phyloP scores from a whole-genome alignment of 345 rosid genomes.

The Euphorbia pulcherrima region DNA sequence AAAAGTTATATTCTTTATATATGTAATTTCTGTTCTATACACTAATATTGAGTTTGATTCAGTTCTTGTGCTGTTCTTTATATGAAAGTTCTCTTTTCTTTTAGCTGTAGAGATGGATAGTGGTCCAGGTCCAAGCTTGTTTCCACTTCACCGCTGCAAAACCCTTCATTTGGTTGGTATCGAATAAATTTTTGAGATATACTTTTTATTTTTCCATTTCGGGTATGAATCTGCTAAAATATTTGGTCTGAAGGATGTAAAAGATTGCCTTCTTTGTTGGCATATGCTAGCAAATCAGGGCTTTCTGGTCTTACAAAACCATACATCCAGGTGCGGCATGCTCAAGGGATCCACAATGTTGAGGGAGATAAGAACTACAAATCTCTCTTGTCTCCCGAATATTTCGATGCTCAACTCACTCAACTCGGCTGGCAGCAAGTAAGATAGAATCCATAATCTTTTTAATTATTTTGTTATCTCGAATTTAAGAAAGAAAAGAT shows the following conservation, averaged over 20 bases:
- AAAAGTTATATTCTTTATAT: too few relatives aligned
- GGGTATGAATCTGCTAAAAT: conserved; percentile 40
- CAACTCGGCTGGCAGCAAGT: conserved; percentile 95
- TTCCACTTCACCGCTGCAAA: conserved; percentile 93
- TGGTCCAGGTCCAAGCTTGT: conserved; percentile 59
- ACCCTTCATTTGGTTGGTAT: conserved; percentile 79
- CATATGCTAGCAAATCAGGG: conserved; percentile 43
- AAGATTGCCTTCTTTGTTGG: conserved; percentile 48
- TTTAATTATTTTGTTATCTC: background rate
- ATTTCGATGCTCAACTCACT: conserved; percentile 87
- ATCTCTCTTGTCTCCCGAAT: conserved; percentile 77
- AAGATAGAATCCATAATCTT: conserved; percentile 7
- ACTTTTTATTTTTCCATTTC: conserved; percentile 13
- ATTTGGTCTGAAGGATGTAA: conserved; percentile 41
- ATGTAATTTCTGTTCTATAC: too few relatives aligned
- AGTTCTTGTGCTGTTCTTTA: background rate
- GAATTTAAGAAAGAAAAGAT: background rate
- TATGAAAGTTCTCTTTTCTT: conserved; percentile 1
- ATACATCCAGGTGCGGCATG: conserved; percentile 93
- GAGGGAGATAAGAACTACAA: conserved; percentile 89
- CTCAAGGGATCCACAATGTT: conserved; percentile 94
- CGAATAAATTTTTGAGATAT: conserved; percentile 30
- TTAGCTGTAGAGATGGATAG: conserved; percentile 70
- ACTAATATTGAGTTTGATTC: background rate
- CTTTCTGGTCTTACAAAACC: conserved; percentile 46